Conservation (phyloP, 768 basidiomycete species). For the Phanerochaete sordida region DNA sequence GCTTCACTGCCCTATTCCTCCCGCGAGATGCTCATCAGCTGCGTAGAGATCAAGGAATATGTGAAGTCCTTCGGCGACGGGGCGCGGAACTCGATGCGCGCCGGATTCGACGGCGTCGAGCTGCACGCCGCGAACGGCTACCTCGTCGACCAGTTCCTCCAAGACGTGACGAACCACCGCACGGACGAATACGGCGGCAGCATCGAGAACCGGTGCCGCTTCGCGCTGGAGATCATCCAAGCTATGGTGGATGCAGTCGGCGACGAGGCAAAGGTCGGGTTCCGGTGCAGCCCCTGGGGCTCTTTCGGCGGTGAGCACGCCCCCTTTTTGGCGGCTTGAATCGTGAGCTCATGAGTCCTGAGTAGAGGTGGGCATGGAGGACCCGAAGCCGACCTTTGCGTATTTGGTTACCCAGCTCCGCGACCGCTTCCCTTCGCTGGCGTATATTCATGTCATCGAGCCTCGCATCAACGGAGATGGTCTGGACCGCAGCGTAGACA, state of each 20-base stretch:
- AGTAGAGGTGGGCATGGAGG: conserved; percentile 49
- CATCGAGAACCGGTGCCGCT: conserved; percentile 43
- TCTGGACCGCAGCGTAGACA: conserved; percentile 2
- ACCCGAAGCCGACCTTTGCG: conserved; percentile 53
- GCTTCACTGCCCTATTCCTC: too few relatives aligned
- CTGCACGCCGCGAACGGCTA: conserved; percentile 30
- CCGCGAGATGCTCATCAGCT: too few relatives aligned
- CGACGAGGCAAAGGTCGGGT: conserved; percentile 33
- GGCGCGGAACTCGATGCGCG: conserved; percentile 28
- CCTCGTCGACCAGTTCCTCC: conserved; percentile 40
- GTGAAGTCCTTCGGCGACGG: conserved; percentile 24
- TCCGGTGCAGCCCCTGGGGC: conserved; percentile 36
- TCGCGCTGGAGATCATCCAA: conserved; percentile 39
- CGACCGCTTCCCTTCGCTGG: conserved; percentile 35
- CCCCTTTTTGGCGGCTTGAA: too few relatives aligned
- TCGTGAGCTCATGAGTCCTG: too few relatives aligned
- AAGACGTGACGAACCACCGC: conserved; percentile 34
- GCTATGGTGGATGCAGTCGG: conserved; percentile 40
- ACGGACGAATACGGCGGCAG: conserved; percentile 49
- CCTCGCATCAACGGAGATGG: conserved; percentile 14
- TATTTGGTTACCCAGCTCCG: conserved; percentile 43
- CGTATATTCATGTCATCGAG: conserved; percentile 36
- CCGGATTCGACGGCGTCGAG: conserved; percentile 49
- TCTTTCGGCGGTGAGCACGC: conserved; percentile 29
- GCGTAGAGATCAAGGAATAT: conserved; percentile 33